phyloP scores from a whole-genome alignment of 352 stramenopile species.

The Pythium angustatum region DNA sequence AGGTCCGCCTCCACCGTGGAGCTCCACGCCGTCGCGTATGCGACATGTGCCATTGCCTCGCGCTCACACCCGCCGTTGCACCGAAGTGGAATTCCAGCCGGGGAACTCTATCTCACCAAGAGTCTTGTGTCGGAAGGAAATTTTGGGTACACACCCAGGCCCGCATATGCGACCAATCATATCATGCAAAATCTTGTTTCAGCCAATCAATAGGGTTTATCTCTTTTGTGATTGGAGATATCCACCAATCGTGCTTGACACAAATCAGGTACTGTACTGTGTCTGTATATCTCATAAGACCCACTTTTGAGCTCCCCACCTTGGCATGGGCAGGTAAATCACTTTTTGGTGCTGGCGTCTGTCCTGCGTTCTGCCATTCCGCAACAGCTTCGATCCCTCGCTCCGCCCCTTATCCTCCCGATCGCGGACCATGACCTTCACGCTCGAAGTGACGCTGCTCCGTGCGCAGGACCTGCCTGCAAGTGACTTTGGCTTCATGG shows the following conservation, averaged over 20 bases:
- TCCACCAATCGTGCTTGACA: neutral
- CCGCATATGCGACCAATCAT: too few relatives aligned
- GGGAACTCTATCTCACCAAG: too few relatives aligned
- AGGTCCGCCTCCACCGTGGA: too few relatives aligned
- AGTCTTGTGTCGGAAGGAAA: too few relatives aligned
- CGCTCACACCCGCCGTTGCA: neutral
- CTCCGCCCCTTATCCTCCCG: neutral
- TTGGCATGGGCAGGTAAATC: too few relatives aligned
- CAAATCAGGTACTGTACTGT: conserved; percentile 7
- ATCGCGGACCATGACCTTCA: conserved; percentile 36
- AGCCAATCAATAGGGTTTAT: neutral
- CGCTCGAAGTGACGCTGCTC: conserved; percentile 68
- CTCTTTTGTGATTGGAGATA: neutral
- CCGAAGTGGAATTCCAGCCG: neutral
- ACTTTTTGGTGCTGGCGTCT: neutral
- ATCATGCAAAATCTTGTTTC: too few relatives aligned
- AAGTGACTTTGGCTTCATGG: conserved; percentile 59
- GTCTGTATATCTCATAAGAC: conserved; percentile 10
- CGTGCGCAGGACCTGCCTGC: conserved; percentile 67
- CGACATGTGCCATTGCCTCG: too few relatives aligned
- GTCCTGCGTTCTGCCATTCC: neutral
- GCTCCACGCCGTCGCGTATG: neutral
- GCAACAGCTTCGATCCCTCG: neutral
- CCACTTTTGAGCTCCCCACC: neutral
- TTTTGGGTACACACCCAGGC: conserved; percentile 19